Evolutionary conservation across 768 basidiomycete genomes (phyloP).

Genomic region (Mrakia hoshinonis): DNA sequence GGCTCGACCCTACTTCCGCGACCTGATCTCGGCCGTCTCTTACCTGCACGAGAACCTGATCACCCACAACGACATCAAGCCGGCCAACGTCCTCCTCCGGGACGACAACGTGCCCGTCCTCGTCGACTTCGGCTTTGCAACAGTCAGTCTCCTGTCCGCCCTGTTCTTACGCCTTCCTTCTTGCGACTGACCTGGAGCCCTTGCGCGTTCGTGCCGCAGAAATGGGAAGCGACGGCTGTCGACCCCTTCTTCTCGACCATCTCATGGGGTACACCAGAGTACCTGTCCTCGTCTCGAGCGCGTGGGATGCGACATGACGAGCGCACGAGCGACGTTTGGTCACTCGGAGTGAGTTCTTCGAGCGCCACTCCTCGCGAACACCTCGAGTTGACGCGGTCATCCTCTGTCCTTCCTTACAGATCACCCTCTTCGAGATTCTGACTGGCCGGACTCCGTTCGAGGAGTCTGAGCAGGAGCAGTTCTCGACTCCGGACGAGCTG

Average conservation of each 20-base stretch:
- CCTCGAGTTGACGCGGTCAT: too few species aligned
- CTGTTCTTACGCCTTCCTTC: not conserved
- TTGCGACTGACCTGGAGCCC: not conserved
- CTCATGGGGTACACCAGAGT: constrained; percentile 78
- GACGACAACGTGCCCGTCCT: constrained; percentile 64
- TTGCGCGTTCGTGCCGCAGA: not conserved
- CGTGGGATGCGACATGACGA: constrained; percentile 84
- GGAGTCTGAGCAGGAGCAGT: constrained; percentile 58
- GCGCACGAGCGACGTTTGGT: constrained; percentile 62
- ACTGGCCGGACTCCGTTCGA: constrained; percentile 82
- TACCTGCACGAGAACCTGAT: constrained; percentile 41
- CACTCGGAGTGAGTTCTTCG: constrained; percentile 40
- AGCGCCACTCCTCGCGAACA: not conserved
- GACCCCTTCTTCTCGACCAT: constrained; percentile 37
- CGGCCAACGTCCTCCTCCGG: constrained; percentile 85
- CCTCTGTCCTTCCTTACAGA: constrained; percentile 49
- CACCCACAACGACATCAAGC: constrained; percentile 83
- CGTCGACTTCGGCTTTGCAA: constrained; percentile 94
- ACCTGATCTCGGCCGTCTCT: constrained; percentile 37
- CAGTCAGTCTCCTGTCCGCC: constrained; percentile 49
- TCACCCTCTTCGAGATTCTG: constrained; percentile 92
- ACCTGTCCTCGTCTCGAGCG: constrained; percentile 85
- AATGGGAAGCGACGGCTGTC: not conserved
- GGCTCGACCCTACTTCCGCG: constrained; percentile 7
- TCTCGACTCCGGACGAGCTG: constrained; percentile 67